phyloP scores from a whole-genome alignment of 331 rosid genomes.

The Malus hybrid region DNA sequence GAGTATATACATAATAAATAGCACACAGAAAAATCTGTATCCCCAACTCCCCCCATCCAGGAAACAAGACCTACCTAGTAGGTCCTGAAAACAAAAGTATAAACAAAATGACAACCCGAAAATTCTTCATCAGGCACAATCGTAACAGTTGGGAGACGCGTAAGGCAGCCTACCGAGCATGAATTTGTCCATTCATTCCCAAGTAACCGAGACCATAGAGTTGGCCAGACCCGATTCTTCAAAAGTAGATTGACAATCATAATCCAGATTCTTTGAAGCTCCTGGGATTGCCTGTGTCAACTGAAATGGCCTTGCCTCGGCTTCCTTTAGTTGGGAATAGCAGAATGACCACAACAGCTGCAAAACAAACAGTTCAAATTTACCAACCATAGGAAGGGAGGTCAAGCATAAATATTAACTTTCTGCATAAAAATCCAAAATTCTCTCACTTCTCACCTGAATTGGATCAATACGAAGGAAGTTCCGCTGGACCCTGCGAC shows the following conservation, averaged over 20 bases:
- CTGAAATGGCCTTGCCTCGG: slow-evolving; percentile 50
- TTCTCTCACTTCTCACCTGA: slow-evolving; percentile 43
- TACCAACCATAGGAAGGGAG: neutral
- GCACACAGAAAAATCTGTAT: neutral
- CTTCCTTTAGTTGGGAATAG: slow-evolving; percentile 52
- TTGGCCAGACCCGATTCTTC: slow-evolving; percentile 84
- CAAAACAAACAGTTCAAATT: slow-evolving; percentile 16
- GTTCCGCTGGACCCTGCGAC: slow-evolving; percentile 77
- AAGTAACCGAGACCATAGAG: slow-evolving; percentile 86
- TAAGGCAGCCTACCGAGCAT: neutral
- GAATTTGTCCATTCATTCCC: slow-evolving; percentile 44
- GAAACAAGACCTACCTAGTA: neutral
- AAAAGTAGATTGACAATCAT: slow-evolving; percentile 45
- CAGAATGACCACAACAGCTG: slow-evolving; percentile 98
- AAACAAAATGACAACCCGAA: neutral
- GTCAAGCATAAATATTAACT: neutral
- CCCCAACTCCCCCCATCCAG: neutral
- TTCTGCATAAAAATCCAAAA: neutral
- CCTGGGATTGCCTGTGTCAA: slow-evolving; percentile 90
- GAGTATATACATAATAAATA: slow-evolving; percentile 7
- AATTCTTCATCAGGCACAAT: neutral
- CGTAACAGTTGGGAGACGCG: neutral
- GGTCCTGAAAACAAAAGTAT: neutral
- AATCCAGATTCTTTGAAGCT: slow-evolving; percentile 59
- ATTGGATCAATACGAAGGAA: slow-evolving; percentile 75